Percentiles rank a stretch among this genome's conserved stretches.
These are phyloP conservation scores for Pichia exigua DNA, from an alignment of 805 yeast genomes.

Conservation along the genomic window DNA sequence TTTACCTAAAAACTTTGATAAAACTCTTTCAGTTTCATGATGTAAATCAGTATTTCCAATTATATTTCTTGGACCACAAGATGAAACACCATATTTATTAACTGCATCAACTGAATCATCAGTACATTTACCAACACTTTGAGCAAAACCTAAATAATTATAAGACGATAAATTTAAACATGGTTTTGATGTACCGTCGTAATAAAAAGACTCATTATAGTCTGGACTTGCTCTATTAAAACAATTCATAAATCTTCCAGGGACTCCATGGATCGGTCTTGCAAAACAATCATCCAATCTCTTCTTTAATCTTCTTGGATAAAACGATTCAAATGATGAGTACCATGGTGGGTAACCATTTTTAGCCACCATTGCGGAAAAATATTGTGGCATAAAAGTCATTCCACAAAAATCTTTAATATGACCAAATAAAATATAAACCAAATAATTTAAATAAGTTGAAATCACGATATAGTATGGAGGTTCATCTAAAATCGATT, in stretches of 20 bases:
- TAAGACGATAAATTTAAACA: slow-evolving; percentile 85
- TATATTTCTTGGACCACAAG: slow-evolving; percentile 67
- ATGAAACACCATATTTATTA: slow-evolving; percentile 64
- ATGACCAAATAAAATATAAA: slow-evolving; percentile 84
- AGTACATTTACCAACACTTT: slow-evolving; percentile 87
- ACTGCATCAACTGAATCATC: slow-evolving; percentile 60
- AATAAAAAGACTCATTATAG: slow-evolving; percentile 55
- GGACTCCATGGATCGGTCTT: slow-evolving; percentile 94
- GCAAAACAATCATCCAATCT: slow-evolving; percentile 93
- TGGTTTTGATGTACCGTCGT: slow-evolving; percentile 67
- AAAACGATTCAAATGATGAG: slow-evolving; percentile 88
- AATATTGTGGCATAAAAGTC: slow-evolving; percentile 57
- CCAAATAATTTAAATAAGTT: slow-evolving; percentile 79
- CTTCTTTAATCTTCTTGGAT: slow-evolving; percentile 82
- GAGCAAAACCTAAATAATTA: slow-evolving; percentile 95
- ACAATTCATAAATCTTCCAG: slow-evolving; percentile 84
- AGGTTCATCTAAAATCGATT: slow-evolving; percentile 73
- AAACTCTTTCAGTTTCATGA: slow-evolving; percentile 58
- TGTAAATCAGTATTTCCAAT: slow-evolving; percentile 77
- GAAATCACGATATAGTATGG: slow-evolving; percentile 71
- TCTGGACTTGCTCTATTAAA: slow-evolving; percentile 70
- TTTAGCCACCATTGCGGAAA: slow-evolving; percentile 58
- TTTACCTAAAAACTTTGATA: slow-evolving; percentile 85
- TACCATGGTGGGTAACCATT: slow-evolving; percentile 96
- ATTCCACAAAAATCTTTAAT: slow-evolving; percentile 82